Percentiles rank a stretch among this genome's conserved stretches.
Conservation (phyloP, 208 protist species). For the Trichomonas tenax region DNA sequence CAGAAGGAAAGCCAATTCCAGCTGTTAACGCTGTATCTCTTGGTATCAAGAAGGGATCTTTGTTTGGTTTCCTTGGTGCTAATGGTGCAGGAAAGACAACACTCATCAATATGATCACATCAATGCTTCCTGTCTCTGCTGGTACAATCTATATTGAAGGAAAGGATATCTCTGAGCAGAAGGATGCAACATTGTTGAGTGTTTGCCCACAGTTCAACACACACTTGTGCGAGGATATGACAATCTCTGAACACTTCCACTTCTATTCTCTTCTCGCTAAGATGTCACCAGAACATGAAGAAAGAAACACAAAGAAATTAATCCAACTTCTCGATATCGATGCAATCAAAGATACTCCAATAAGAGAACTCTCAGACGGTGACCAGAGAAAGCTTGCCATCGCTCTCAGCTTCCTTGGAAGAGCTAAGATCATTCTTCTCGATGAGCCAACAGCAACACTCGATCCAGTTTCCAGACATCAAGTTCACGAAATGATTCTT, state of each 20-base stretch:
- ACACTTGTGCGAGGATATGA: not conserved
- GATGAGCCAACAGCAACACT: conserved; percentile 8
- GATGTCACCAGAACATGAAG: not conserved
- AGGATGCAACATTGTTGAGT: not conserved
- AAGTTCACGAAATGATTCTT: not conserved
- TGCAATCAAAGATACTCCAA: not conserved
- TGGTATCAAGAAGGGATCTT: not conserved
- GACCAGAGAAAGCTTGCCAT: not conserved
- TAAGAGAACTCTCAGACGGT: not conserved
- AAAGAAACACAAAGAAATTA: not conserved
- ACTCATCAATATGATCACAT: conserved; percentile 21
- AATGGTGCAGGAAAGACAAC: conserved; percentile 36
- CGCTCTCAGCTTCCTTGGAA: not conserved
- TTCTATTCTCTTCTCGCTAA: not conserved
- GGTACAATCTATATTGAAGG: conserved; percentile 22
- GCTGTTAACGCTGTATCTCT: not conserved
- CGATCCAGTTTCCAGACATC: not conserved
- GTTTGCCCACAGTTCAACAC: conserved; percentile 19
- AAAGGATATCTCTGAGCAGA: not conserved
- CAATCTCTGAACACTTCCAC: not conserved
- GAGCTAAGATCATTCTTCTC: not conserved
- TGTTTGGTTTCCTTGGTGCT: conserved; percentile 22
- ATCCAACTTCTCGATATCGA: not conserved
- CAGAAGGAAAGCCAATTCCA: not conserved
- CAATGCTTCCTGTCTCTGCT: not conserved